Base-by-base conservation (phyloP, 306 rosid genomes). In the Biancaea sappan region DNA sequence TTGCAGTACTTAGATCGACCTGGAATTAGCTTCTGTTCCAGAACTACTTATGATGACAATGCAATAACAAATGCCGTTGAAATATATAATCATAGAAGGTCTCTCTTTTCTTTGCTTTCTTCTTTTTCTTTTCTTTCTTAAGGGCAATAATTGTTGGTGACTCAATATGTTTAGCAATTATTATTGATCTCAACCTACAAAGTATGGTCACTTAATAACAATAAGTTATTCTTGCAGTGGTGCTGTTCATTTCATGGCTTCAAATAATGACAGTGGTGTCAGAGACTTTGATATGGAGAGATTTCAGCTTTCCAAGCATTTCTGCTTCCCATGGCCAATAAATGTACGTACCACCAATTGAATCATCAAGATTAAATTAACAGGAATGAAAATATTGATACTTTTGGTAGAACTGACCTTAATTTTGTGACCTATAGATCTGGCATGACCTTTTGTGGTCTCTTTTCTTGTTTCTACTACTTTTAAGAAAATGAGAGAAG, bases 1-100 rank as follows among this genome's bases (percentile, higher is more conserved):
- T 46, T 86, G 84, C 87, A 91, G 97, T 84, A 86, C 79, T 80
- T 91, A 60, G 97, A 89, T 72, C 88, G 92, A 37, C 82, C 86
- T 31, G 97, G 97, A 46, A 77, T 91, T 81, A 87, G 97, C 81
- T 91, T 82, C 79, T 91, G 95, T 78, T 84, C 88, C 18, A 84
- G 89, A 80, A 87, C 88, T 72, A 89, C 95, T 40, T 79, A 84
- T 31, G 95, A 87, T 46, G 95, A 89, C 16, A 91, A 91, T 82
- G 97, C 95, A 54, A 91, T 89, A 61, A 91, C 97, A 58, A 91
- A 91, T 82, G 95, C 92, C 46, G 81, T 91, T 21, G 95, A 91
- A 77, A 91, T 91, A 61, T 91, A 89, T 63, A 79, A 70, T 7
- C 80, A 84, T 79, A 77, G 83, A 41, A 91, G 97, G 97, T 91